A percentile compares a stretch with the other conserved stretches of the same genome.
These are phyloP conservation scores for Fusarium sp. DNA, from an alignment of 2,329 filamentous ascomycete genomes.

Conservation along the genomic window DNA sequence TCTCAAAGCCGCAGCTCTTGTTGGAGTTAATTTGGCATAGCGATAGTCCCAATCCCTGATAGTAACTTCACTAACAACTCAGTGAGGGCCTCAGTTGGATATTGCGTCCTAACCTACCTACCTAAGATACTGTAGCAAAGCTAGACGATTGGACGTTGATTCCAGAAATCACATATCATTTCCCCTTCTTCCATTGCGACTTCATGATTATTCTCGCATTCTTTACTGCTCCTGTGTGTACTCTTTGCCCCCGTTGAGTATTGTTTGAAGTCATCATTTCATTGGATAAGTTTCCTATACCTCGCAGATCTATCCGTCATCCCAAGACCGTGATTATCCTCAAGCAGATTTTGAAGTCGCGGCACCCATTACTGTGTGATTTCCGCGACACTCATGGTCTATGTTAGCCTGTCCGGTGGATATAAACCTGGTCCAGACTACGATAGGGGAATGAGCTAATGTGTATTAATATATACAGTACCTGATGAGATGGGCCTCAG, in stretches of 20 bases:
- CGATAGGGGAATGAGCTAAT: too few species aligned
- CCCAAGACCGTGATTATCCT: too few species aligned
- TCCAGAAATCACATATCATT: too few species aligned
- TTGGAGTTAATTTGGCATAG: constrained; percentile 19
- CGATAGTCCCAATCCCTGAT: not conserved
- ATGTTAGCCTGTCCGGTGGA: too few species aligned
- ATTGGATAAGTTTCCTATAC: constrained; percentile 7
- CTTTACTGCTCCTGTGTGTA: too few species aligned
- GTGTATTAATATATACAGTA: not conserved
- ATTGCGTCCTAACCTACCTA: constrained; percentile 1
- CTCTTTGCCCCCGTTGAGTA: not conserved
- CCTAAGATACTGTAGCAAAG: not conserved
- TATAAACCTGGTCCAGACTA: too few species aligned
- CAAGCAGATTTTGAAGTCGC: not conserved
- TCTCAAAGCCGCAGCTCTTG: constrained; percentile 25
- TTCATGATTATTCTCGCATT: too few species aligned
- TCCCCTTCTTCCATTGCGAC: too few species aligned
- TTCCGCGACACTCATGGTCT: not conserved
- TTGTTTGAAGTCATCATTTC: not conserved
- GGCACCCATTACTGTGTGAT: not conserved
- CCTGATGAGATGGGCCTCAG: not conserved
- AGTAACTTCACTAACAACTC: not conserved
- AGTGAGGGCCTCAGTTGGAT: not conserved
- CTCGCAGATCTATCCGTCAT: not conserved
- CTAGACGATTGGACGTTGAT: not conserved